phyloP scores from a whole-genome alignment of 148 eudicot genomes.

The Persicaria maculosa region DNA sequence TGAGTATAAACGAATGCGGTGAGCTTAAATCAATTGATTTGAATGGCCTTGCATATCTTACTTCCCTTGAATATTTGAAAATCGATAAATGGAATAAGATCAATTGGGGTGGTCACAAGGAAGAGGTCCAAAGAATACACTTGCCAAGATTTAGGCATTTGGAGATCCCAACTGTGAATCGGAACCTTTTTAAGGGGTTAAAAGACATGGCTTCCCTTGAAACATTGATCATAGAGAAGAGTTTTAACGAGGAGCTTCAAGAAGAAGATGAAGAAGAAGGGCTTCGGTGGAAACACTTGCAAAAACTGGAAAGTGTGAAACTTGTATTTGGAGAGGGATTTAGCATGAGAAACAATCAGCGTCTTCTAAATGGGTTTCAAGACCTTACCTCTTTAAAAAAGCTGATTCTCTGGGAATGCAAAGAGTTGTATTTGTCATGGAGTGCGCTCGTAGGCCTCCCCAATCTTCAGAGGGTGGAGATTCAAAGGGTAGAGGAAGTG shows the following conservation, averaged over 20 bases:
- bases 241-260: neutral
- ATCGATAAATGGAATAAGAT: rapidly evolving
- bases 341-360: neutral
- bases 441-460: neutral
- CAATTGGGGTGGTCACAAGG: neutral
- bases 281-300: neutral
- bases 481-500: neutral
- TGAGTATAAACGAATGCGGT: neutral
- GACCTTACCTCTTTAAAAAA: neutral
- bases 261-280: neutral
- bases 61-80: neutral
- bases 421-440: neutral
- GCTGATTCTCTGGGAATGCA: neutral
- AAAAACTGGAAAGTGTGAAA: neutral
- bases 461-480: neutral
- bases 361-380: neutral
- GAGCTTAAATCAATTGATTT: neutral
- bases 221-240: neutral
- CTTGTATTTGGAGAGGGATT: neutral
- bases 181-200: neutral
- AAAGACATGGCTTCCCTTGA: neutral
- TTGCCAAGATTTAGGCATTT: neutral
- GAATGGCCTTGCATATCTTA: neutral
- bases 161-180: neutral
- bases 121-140: neutral